These are phyloP conservation scores for Emiliania huxleyi DNA, from an alignment of 78 protist species.

Conservation along the genomic window DNA sequence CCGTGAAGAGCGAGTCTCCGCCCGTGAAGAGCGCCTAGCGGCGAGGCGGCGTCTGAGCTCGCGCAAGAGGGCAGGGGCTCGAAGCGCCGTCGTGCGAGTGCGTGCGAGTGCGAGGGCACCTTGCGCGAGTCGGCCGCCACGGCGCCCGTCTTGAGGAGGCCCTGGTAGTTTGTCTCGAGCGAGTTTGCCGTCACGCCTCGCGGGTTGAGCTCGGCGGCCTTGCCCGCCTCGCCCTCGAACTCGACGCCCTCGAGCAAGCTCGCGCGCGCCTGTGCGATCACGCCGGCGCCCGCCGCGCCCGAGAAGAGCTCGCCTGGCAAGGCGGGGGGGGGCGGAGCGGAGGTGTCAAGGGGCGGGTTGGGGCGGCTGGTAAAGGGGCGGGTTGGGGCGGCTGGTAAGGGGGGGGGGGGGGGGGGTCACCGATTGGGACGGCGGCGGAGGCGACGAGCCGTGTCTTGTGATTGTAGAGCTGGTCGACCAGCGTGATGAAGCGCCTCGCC, in stretches of 20 bases:
- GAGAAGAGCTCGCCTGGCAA: background rate
- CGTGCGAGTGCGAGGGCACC: too few species aligned
- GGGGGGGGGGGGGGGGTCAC: too few species aligned
- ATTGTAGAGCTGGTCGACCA: conserved; percentile 83
- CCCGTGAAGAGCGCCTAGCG: too few species aligned
- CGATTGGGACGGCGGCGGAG: background rate
- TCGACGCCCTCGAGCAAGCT: background rate
- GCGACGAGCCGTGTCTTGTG: conserved; percentile 39
- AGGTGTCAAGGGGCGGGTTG: too few species aligned
- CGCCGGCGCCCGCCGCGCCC: conserved; percentile 43
- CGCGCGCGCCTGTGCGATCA: background rate
- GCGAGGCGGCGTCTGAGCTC: too few species aligned
- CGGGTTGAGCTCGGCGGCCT: background rate
- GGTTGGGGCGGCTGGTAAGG: too few species aligned
- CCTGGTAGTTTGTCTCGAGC: too few species aligned
- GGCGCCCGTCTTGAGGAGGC: background rate
- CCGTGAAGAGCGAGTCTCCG: background rate
- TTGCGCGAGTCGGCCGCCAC: background rate
- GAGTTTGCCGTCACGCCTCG: background rate
- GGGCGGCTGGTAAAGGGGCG: too few species aligned
- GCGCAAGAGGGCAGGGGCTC: too few species aligned
- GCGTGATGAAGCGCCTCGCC: conserved; percentile 83
- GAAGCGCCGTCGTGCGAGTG: too few species aligned
- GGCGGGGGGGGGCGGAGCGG: too few species aligned
- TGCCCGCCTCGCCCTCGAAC: conserved; percentile 10